A percentile compares a stretch with the other conserved stretches of the same genome.
Conservation (phyloP, 2,329 filamentous ascomycete species). For the Dactylonectria estremocensis region DNA sequence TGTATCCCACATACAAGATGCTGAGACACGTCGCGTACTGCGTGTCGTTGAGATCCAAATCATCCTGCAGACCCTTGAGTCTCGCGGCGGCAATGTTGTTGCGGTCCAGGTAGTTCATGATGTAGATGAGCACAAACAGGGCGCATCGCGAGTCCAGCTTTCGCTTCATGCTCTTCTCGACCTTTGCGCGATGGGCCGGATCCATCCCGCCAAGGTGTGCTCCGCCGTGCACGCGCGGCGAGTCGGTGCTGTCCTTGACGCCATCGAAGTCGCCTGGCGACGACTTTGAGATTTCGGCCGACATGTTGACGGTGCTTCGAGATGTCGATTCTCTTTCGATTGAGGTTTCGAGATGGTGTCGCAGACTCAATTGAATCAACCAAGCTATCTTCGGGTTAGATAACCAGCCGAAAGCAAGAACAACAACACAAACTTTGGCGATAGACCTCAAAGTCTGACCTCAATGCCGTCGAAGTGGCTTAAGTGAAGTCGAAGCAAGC, state of each 20-base stretch:
- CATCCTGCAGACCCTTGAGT: conserved; percentile 74
- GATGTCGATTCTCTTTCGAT: background rate
- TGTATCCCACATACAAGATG: conserved; percentile 78
- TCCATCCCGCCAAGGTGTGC: conserved; percentile 41
- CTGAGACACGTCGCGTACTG: conserved; percentile 76
- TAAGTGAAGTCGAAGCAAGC: background rate
- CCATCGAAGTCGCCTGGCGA: background rate
- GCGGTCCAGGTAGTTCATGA: conserved; percentile 79
- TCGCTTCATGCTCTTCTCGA: conserved; percentile 77
- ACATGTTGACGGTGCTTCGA: background rate
- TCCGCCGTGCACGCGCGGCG: background rate
- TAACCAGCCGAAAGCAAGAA: background rate
- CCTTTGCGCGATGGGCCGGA: conserved; percentile 64
- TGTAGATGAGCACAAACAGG: conserved; percentile 82
- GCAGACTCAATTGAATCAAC: background rate
- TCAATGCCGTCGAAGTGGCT: background rate
- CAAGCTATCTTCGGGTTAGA: too few species aligned
- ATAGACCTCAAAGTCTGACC: too few species aligned
- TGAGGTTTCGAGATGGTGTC: background rate
- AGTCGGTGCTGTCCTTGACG: conserved; percentile 21
- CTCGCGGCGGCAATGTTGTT: conserved; percentile 79
- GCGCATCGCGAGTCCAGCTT: conserved; percentile 80
- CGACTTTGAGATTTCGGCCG: conserved; percentile 15
- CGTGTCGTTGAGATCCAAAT: conserved; percentile 68
- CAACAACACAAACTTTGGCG: too few species aligned